These are phyloP conservation scores for Wickerhamiella parazyma DNA, from an alignment of 805 yeast species.

Conservation along the genomic window DNA sequence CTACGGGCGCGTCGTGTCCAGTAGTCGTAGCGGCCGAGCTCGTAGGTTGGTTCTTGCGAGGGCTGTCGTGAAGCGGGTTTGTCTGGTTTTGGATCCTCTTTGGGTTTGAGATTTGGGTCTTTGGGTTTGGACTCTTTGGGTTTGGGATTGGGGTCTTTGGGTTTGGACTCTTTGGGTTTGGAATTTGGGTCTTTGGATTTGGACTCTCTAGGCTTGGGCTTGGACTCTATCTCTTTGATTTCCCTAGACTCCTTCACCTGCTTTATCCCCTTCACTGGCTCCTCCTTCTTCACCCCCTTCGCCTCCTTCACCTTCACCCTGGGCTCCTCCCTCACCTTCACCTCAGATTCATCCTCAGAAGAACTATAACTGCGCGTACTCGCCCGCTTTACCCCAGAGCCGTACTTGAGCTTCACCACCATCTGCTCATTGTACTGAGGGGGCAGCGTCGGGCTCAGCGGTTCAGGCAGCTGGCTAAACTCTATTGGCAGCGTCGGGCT, in stretches of 20 bases:
- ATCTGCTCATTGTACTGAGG: constrained; percentile 17
- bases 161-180: constrained; percentile 3
- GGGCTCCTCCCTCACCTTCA: not conserved
- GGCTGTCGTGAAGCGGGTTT: not conserved
- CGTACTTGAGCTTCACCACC: constrained; percentile 8
- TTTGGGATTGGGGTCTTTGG: too few relatives aligned
- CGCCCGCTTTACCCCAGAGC: not conserved
- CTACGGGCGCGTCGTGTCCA: constrained; percentile 30
- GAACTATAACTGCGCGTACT: not conserved
- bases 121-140: too few relatives aligned
- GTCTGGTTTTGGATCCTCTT: constrained; percentile 7
- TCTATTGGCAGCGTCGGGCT: constrained; percentile 28
- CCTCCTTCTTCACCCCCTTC: too few relatives aligned
- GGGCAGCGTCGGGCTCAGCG: constrained; percentile 31
- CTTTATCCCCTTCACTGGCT: too few relatives aligned
- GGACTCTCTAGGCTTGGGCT: too few relatives aligned
- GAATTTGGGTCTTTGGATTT: too few relatives aligned
- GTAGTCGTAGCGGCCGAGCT: not conserved
- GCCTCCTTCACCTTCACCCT: too few relatives aligned
- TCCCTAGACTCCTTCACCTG: too few relatives aligned
- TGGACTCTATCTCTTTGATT: too few relatives aligned
- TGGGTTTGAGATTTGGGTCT: not conserved
- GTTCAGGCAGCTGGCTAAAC: constrained; percentile 19
- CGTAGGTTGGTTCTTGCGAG: not conserved
- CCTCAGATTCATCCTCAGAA: not conserved